Base-by-base conservation (phyloP, 176 grass and related monocot genomes). In the Oropetium thomaeum region DNA sequence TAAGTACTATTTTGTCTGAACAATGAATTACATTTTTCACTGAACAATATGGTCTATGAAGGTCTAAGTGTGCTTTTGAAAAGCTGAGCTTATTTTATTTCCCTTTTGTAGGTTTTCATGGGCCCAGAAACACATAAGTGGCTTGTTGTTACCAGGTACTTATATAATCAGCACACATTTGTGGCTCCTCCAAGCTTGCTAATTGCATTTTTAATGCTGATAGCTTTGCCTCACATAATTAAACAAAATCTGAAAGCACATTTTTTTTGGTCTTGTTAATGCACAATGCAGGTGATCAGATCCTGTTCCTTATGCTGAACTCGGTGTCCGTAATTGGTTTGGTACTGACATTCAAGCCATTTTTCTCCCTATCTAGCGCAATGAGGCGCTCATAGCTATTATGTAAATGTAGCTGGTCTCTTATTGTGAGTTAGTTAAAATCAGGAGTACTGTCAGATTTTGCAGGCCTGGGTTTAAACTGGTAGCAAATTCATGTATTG, bases 251-350 rank as follows among this genome's bases (percentile, higher is more conserved):
- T 48, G 16, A 53, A 32, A 26, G 23, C 29, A 13, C 11, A 48
- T 19, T 16, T 63, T 48, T 15, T 16, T 63, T 48, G 13, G 42
- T 62, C 26, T 45, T 57, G 3, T 31, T 49, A 45, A 22, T 70
- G 40, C 2, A 13, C 71, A n/a, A 73, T 87, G 68, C 85, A 91
- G 89, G 89, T 60, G 82, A 86, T 71, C 89, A 92, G 25, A 72
- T 92, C 55, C 49, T 89, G 42, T 92, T 92, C 79, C 51, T 83
- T 65, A 81, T 89, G 63, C 44, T 92, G 40, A 89, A 73, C 59
- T 65, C 83, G 79, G 82, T 89, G 8, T 81, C 75, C 2, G 23
- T 89, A 5, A 52, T 86, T 28, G 79, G 90, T 27, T 39, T 92
- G 16, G 14, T 68, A 2, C 57, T 92, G 52, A 83, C 78, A 2